Evolutionary conservation across 2,329 filamentous ascomycete genomes (phyloP), one percentile per base, ranked within the genome.

Genomic region (Fusarium mundagurra): DNA sequence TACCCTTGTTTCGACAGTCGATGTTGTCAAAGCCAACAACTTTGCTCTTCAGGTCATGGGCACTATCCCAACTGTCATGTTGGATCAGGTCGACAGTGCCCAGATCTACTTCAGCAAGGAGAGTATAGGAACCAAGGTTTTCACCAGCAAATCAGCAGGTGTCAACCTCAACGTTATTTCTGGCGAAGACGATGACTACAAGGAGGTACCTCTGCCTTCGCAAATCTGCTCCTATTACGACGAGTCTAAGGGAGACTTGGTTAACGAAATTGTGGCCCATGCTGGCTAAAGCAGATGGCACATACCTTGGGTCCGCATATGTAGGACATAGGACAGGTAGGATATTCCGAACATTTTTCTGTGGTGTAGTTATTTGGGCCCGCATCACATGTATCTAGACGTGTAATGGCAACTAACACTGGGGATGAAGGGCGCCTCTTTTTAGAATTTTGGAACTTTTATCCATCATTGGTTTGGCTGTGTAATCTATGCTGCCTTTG

Each of bases 251-350:
- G 93, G 94, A 29, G 91, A 93, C 74, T 81, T 98, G 72, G 89
- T 96, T 34, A 98, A 91, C 80, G 96, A 98, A 88, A 98, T 99
- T 82, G 96, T 99, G 24, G 95, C 96, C 79, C 96, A 98, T 85
- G 91, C 93, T 73, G 95, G 96, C 64, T 98, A 87, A 50, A 16
- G 27, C 27, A 27, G 22, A 47, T 44, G 31, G n/a, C 20, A 36
- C 34, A 27, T n/a, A 50, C 33, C 38, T 78, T 77, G 61, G 63
- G 74, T 77, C 64, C 66, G 44, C 62, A 38, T 43, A 39, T 67
- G 64, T 69, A 74, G 60, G 62, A 70, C n/a, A 41, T 78, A 76
- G 64, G 53, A 70, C 70, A 76, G 68, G 47, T 72, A 76, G 68
- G 57, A 73, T 72, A 74, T 67, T 43, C 38, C 31, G 45, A 36